Evolutionary conservation across 192 early-diverging fungal genomes (phyloP), one percentile per base, ranked within the genome.

Genomic region (Mortierella claussenii): DNA sequence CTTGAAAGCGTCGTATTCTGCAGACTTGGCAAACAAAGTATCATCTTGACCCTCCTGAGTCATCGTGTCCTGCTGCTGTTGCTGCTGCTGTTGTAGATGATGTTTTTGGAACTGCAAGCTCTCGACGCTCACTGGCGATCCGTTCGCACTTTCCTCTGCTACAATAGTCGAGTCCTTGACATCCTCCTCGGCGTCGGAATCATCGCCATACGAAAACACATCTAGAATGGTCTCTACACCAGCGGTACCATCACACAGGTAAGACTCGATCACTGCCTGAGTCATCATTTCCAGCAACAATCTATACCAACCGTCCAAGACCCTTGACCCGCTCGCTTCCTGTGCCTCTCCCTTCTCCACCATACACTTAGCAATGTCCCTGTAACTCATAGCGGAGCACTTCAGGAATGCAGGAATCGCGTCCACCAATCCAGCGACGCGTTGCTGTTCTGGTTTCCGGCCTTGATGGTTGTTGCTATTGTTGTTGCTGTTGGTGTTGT

Each of bases 221-320:
- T 86, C 85, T 53, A 81, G 67, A 33, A 86, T 79, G 4, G 70
- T 68, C 8, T 83, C 82, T n/a, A 83, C 51, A 5, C 85, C 82
- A 20, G 61, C 32, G 20, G 68, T 68, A 12, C 67, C 74, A 71
- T 86, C 85, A 26, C 85, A 86, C 21, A 86, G 68, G 36, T 82
- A 86, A 18, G 79, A 65, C 57, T 86, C 82, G 26, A 86, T 82
- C 3, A 80, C 82, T 3, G 85, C 85, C 53, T 86, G 85, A 4
- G 85, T 86, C 63, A 86, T 69, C 40, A 86, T 54, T 48, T 86
- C 85, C 30, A 86, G 37, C 60, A 86, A 84, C 24, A 86, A 65
- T n/a, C 80, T 66, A 53, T 86, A 86, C 82, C 85, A 86, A 3
- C 76, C 68, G 37, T 79, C 63, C n/a, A 80, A 74, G 54, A 86